Base-by-base conservation (phyloP, 1,139 yeast species). In the Kodamaea sp. region DNA sequence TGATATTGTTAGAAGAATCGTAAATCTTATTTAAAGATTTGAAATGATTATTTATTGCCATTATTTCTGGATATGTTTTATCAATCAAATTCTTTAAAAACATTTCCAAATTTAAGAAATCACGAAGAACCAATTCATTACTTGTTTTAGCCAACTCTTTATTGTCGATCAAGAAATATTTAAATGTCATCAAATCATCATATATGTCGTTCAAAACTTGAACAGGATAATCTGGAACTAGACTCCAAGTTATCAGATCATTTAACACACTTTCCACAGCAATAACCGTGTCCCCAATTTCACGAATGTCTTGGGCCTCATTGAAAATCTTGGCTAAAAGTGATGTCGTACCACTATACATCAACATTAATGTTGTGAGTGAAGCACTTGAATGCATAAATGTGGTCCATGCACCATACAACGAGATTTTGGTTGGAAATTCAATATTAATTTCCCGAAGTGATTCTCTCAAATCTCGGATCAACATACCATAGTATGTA, bases 361-460 rank as follows among this genome's bases (percentile, higher is more conserved):
- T 55, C 27, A 68, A 51, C 31, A 61, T 51, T 22, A 60, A 50
- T 0, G 73, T 65, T 12, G 62, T 60, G 20, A 62, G 52, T n/a
- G 65, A 60, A 1, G 71, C 57, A 41, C 62, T 63, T 10, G 57
- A 48, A 34, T 67, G 65, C 31, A 68, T 52, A 42, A 62, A 64
- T 12, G 65, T 59, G 1, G 70, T 57, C 63, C 70, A 67, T 2
- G 69, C 60, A 1, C 71, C 58, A 38, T 64, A 59, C 32, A 69
- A 53, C 8, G 74, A 68, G 24, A 70, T 62, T 31, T 62, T 58
- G 2, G 71, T 62, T 2, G 73, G 63, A 41, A 57, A 64, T 39
- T 68, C 73, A 9, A 63, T 53, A 39, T 65, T 68, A 33, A 58
- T 55, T 20, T 51, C 46, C 24, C 53, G 54, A 29, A 69, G 54